These are phyloP conservation scores for Alnus glutinosa DNA, from an alignment of 306 rosid species.

Conservation along the genomic window DNA sequence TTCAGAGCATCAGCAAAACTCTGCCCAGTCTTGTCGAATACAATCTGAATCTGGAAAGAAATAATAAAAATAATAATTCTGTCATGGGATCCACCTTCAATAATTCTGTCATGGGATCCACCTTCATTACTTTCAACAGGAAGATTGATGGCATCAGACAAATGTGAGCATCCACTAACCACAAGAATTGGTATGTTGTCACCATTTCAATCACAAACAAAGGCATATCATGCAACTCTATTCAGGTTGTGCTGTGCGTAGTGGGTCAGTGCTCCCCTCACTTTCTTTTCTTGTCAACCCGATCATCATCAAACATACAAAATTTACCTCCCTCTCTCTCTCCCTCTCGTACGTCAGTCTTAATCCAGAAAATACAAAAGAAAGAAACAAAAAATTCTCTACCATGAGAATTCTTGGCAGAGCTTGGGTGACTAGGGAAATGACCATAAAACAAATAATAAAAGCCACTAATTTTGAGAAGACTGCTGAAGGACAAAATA, in stretches of 20 bases:
- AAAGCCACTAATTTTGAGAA: not conserved
- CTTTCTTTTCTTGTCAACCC: not conserved
- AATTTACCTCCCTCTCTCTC: not conserved
- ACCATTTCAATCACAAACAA: not conserved
- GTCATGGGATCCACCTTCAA: not conserved
- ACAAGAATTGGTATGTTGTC: not conserved
- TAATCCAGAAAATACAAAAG: not conserved
- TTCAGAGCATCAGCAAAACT: no score
- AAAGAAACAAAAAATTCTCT: no score
- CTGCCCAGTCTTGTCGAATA: no score
- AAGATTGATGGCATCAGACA: not conserved
- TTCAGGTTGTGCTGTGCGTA: not conserved
- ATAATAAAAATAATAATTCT: no score
- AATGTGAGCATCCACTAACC: not conserved
- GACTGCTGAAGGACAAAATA: no score
- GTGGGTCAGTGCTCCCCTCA: not conserved
- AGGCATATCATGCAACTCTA: not conserved
- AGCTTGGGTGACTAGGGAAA: no score
- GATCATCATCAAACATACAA: not conserved
- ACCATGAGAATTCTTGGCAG: no score
- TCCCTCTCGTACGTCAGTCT: not conserved
- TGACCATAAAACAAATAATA: not conserved
- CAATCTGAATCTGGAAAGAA: no score
- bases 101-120: not conserved
- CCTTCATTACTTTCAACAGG: not conserved